These are phyloP conservation scores for Madurella mycetomatis DNA, from an alignment of 2,329 filamentous ascomycete genomes.

Conservation along the genomic window DNA sequence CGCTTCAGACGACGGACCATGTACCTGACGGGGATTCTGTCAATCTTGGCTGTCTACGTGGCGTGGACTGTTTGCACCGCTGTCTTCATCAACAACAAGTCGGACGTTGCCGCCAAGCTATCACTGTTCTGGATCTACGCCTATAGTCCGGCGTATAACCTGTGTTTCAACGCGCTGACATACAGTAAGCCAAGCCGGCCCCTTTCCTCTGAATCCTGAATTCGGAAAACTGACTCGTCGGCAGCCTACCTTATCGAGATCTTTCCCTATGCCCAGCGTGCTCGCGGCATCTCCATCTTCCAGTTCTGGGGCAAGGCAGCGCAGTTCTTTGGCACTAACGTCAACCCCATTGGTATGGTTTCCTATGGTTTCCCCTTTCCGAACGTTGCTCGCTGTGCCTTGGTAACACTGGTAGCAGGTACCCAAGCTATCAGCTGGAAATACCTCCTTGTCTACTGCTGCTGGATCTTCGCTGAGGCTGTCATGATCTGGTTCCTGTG, in stretches of 20 bases:
- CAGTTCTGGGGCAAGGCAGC: slow-evolving; percentile 31
- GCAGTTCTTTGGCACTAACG: slow-evolving; percentile 31
- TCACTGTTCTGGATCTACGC: slow-evolving; percentile 56
- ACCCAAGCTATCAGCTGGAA: slow-evolving; percentile 30
- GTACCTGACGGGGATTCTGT: slow-evolving; percentile 48
- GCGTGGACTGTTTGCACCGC: slow-evolving; percentile 41
- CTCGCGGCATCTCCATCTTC: slow-evolving; percentile 32
- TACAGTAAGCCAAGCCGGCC: slow-evolving; percentile 46
- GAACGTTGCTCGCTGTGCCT: not conserved
- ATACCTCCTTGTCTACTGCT: slow-evolving; percentile 31
- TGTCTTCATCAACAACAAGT: slow-evolving; percentile 30
- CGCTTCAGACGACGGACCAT: slow-evolving; percentile 44
- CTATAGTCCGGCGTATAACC: slow-evolving; percentile 57
- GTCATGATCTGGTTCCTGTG: slow-evolving; percentile 28
- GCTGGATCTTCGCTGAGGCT: slow-evolving; percentile 30
- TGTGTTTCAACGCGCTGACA: slow-evolving; percentile 63
- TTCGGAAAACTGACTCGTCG: slow-evolving; percentile 23
- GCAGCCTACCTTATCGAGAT: slow-evolving; percentile 32
- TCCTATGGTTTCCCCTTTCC: slow-evolving; percentile 4
- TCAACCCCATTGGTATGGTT: slow-evolving; percentile 31
- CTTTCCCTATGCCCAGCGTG: slow-evolving; percentile 30
- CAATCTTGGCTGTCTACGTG: slow-evolving; percentile 48
- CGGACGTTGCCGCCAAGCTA: slow-evolving; percentile 35
- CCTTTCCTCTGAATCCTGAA: slow-evolving; percentile 27
- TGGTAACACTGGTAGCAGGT: slow-evolving; percentile 13